Conservation (phyloP, 164 flowering plant genomes). For the Magnolia kwangsiensis region DNA sequence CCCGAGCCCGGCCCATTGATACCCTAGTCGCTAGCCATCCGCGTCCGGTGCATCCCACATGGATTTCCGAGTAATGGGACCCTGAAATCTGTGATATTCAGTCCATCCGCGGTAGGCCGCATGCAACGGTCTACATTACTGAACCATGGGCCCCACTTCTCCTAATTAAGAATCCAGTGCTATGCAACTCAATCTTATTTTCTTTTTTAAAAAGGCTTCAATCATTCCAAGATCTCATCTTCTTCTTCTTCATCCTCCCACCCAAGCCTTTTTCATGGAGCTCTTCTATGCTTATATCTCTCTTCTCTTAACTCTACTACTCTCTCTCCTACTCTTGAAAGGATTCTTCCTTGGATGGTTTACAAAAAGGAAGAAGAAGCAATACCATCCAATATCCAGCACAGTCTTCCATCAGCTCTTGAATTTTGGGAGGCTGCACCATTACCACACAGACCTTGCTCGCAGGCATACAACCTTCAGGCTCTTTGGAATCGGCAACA, state of each 20-base stretch:
- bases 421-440: constrained; percentile 30
- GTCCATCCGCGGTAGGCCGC: too few species aligned
- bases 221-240: too few species aligned
- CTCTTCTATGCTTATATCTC: background rate
- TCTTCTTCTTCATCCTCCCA: background rate
- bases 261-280: background rate
- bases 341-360: background rate
- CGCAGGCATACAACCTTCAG: constrained; percentile 33
- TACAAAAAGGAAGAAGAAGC: background rate
- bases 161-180: too few species aligned
- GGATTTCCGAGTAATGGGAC: too few species aligned
- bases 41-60: too few species aligned
- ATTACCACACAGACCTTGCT: constrained; percentile 32
- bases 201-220: too few species aligned
- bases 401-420: constrained; percentile 22
- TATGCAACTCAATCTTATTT: too few species aligned
- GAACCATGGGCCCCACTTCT: too few species aligned
- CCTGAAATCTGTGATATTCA: too few species aligned
- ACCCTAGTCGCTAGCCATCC: too few species aligned
- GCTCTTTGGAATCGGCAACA: constrained; percentile 30
- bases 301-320: background rate
- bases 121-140: too few species aligned
- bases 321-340: background rate
- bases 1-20: too few species aligned
- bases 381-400: constrained; percentile 33